Base-by-base conservation (phyloP, 495 filamentous ascomycete species). In the Aspergillus taichungensis region DNA sequence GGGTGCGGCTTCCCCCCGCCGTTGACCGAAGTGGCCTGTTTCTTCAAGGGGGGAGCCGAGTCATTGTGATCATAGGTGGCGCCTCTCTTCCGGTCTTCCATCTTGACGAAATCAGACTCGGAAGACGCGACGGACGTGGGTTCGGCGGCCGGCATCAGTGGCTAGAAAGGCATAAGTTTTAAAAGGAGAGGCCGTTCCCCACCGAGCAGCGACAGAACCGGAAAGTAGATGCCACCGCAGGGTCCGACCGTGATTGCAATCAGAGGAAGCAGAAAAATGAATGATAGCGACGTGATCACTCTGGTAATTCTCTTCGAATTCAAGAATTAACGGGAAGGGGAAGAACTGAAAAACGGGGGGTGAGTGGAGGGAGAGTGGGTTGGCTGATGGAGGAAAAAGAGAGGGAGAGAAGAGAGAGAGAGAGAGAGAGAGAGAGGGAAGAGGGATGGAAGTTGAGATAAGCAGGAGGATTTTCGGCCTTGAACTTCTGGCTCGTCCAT, bases 71-170 rank as follows among this genome's bases (percentile, higher is more conserved):
- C 83, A 60, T 73, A 68, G 43, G 78, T 71, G 51, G 87, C 84
- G 54, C 87, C 82, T 78, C 88, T 80, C 75, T 95, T 95, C 79
- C 89, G 87, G 74, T 94, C 88, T 74, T 95, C 89, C 89, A 95
- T 95, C 77, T 88, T 95, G 77, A 82, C 73, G 66, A 80, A 75
- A 74, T 69, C 77, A 71, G 78, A 69, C 60, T 81, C 71, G 71
- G 78, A 76, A 75, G 85, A 77, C 73, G 73, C 68, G 68, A 83
- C 74, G 65, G 82, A 74, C 62, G 75, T 71, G 53, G 79, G 76
- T 69, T 85, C 83, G 66, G 81, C 75, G 77, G 83, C 74, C 79
- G 83, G 83, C 85, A 88, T 88, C 72, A 85, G 83, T 80, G 74
- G 68, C 61, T 69, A 66, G 53, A 61, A 61, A 57, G 64, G 56